Evolutionary conservation across 177 flowering plant genomes (phyloP), one percentile per base, ranked within the genome.

Genomic region (Vitis hybrid): DNA sequence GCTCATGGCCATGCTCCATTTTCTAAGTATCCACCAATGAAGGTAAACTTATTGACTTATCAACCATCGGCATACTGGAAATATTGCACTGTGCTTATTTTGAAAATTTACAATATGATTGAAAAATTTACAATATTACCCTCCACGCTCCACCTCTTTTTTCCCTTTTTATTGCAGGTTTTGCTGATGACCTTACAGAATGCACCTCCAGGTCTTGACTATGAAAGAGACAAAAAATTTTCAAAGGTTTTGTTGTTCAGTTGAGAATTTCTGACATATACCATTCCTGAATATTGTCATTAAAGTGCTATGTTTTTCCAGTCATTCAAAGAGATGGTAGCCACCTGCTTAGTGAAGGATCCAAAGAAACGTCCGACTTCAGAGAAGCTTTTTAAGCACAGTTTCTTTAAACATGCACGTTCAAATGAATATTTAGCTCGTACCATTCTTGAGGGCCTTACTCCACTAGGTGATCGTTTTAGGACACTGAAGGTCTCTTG

Each of bases 1-100:
- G 99, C 99, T 79, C 99, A 90, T 83, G 99, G 99, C n/a, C 99
- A 91, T 81, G 99, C 99, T 63, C 99, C 99, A 68, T 95, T 95
- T 79, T 95, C 99, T 29, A 95, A 95, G 79, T 91, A 93, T 74
- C 99, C 99, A 13, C 99, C 99, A 13, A 93, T 93, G 97, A 94
- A 91, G 89, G 99, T 91, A 71, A 75, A 29, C 65, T 58, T 65
- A 29, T 13, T 18, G 14, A 31, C 6, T 26, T 62, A 5, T 39
- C 45, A 39, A 39, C 45, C 45, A 39, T 39, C 45, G 1, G 45
- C 45, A 39, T 39, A 39, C 45, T 39, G 1, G 8, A 39, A 39
- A 39, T 39, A 39, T 39, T 39, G 7, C 45, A 39, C 45, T 39
- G 45, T 39, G 45, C 45, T 39, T 39, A 0, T 39, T 39, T 39